Evolutionary conservation across 768 basidiomycete genomes (phyloP).

Genomic region (Phylloporus sp.): DNA sequence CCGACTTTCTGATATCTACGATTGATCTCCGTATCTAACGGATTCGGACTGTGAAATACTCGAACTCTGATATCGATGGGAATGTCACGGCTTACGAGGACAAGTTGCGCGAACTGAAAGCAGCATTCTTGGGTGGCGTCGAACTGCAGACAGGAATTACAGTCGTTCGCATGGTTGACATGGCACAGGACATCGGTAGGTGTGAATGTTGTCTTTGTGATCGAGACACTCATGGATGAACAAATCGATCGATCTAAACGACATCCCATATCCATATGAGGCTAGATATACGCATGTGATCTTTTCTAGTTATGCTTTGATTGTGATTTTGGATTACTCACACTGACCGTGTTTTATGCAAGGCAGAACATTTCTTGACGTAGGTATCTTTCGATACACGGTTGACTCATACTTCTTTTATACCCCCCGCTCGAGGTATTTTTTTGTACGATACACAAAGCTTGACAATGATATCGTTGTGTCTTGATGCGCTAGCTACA

Average conservation of each 20-base stretch:
- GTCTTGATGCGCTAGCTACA: too few relatives aligned
- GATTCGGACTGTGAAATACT: background rate
- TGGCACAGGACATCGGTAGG: background rate
- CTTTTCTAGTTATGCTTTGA: too few relatives aligned
- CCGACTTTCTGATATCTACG: background rate
- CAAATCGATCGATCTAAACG: background rate
- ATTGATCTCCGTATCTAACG: background rate
- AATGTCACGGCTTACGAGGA: background rate
- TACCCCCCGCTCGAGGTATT: background rate
- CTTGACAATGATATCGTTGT: too few relatives aligned
- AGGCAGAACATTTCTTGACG: background rate
- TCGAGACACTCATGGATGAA: background rate
- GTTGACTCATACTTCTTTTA: background rate
- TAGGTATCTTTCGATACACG: background rate
- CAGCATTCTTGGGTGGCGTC: background rate
- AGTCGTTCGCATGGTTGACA: background rate
- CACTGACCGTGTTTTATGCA: background rate
- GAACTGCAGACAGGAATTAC: background rate
- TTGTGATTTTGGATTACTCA: too few relatives aligned
- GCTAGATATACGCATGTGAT: background rate
- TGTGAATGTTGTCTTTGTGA: background rate
- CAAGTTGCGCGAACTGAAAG: background rate
- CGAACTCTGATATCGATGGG: background rate
- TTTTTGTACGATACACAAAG: too few relatives aligned
- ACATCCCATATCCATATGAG: background rate